Conservation (phyloP, 2,329 filamentous ascomycete genomes). For the Exophiala bonariae region DNA sequence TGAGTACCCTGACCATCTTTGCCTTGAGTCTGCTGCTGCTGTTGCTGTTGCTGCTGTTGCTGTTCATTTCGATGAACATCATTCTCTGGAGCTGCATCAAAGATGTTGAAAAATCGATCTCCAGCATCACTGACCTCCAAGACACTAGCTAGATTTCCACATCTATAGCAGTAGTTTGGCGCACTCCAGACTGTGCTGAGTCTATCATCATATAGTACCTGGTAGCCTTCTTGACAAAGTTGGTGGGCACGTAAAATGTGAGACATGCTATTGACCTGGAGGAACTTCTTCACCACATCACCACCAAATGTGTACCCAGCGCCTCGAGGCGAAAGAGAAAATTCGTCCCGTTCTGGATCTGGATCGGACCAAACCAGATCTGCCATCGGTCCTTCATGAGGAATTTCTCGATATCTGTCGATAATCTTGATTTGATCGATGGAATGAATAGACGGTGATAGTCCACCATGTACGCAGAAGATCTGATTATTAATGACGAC, state of each 20-base stretch:
- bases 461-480: slow-evolving; percentile 94
- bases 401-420: slow-evolving; percentile 96
- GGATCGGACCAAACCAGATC: slow-evolving; percentile 98
- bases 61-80: slow-evolving; percentile 80
- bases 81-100: slow-evolving; percentile 94
- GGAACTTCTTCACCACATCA: slow-evolving; percentile 96
- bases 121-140: slow-evolving; percentile 92
- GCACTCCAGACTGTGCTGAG: slow-evolving; percentile 98
- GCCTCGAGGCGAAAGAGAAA: slow-evolving; percentile 87
- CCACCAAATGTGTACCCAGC: slow-evolving; percentile 97
- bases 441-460: slow-evolving; percentile 89
- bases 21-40: slow-evolving; percentile 44
- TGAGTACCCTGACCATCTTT: slow-evolving; percentile 71
- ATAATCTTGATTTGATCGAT: slow-evolving; percentile 99
- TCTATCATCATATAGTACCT: slow-evolving; percentile 92
- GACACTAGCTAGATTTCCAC: slow-evolving; percentile 95
- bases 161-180: slow-evolving; percentile 93
- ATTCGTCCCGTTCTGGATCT: slow-evolving; percentile 95
- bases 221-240: slow-evolving; percentile 95
- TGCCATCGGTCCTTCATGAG: slow-evolving; percentile 99
- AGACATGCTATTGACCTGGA: slow-evolving; percentile 95
- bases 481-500: slow-evolving; percentile 99
- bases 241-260: slow-evolving; percentile 98
- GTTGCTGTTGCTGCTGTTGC: slow-evolving; percentile 60
- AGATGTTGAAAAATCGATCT: slow-evolving; percentile 95